Base-by-base conservation (phyloP, 345 rosid species). In the Linum tenue region DNA sequence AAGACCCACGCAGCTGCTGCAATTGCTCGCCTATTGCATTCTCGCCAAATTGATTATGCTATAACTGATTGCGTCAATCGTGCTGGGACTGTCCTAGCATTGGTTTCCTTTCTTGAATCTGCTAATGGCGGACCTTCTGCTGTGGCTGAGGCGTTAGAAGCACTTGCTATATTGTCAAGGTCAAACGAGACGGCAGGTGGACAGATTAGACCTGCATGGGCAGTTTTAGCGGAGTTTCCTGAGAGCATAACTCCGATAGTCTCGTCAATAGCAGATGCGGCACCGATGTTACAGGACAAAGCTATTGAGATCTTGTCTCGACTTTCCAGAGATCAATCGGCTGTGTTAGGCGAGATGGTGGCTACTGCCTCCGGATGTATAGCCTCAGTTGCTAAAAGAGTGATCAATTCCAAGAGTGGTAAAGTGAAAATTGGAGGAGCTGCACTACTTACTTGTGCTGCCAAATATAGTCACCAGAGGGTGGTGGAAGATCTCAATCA, bases 1-100 rank as follows among this genome's bases (percentile, higher is more conserved):
- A 91, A 84, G 87, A 86, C 89, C 62, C 97, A 79, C 77, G 98
- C 97, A 64, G 98, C 99, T 69, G 97, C 99, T 60, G 96, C 98
- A 70, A 87, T 95, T 71, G 83, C 92, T 55, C 88, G 99, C 56
- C 82, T 91, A 67, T 94, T 95, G 50, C 84, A 84, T 72, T 79
- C 90, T 37, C 85, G 84, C 68, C 76, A 48, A 69, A 83, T 91
- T 64, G 88, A 87, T 84, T 56, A 76, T 74, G 73, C 82, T 14
- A 77, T 95, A 63, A 82, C 89, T 75, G 99, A 95, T 72, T 83
- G 84, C 80, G 91, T 89, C 70, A 95, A 91, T 76, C 94, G 82
- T 69, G 81, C 90, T 66, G 99, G 99, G 72, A 85, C 95, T 41
- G 90, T 91, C 71, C 94, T 91, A 74, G 92, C 98, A 57, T 73